Conservation (phyloP, 306 rosid genomes). For the Begonia peltatifolia region DNA sequence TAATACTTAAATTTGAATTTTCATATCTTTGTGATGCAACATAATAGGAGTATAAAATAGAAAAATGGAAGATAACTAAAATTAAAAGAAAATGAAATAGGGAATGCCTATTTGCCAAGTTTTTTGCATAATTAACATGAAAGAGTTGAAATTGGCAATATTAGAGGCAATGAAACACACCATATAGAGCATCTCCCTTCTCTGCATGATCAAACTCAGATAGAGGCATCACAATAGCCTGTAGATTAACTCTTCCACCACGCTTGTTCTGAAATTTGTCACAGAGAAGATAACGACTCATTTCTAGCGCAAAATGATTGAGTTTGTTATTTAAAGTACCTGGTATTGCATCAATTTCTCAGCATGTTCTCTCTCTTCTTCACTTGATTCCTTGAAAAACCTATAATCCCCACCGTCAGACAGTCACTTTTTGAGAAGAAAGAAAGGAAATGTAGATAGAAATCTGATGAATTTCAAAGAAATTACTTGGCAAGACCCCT, state of each 20-base stretch:
- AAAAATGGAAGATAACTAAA: too few species aligned
- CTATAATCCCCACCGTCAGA: slow-evolving; percentile 12
- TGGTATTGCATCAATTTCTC: slow-evolving; percentile 91
- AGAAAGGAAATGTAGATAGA: neutral
- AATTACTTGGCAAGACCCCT: slow-evolving; percentile 75
- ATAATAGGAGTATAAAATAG: too few species aligned
- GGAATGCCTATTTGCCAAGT: too few species aligned
- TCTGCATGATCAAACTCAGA: slow-evolving; percentile 50
- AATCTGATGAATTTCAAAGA: neutral
- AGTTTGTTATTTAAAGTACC: slow-evolving; percentile 17
- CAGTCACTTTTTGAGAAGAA: neutral
- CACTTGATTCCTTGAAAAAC: slow-evolving; percentile 86
- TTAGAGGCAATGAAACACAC: slow-evolving; percentile 17
- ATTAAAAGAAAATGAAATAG: too few species aligned
- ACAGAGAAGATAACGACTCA: neutral
- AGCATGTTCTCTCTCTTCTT: slow-evolving; percentile 85
- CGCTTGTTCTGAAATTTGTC: slow-evolving; percentile 47
- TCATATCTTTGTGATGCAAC: too few species aligned
- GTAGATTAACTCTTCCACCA: slow-evolving; percentile 82
- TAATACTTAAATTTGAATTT: too few species aligned
- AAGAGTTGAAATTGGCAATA: too few species aligned
- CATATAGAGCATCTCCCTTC: slow-evolving; percentile 66
- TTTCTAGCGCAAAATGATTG: neutral
- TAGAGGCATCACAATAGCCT: slow-evolving; percentile 51
- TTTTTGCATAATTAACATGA: too few species aligned